phyloP scores from a whole-genome alignment of 305 asterid species.

The Salvia sclarea region DNA sequence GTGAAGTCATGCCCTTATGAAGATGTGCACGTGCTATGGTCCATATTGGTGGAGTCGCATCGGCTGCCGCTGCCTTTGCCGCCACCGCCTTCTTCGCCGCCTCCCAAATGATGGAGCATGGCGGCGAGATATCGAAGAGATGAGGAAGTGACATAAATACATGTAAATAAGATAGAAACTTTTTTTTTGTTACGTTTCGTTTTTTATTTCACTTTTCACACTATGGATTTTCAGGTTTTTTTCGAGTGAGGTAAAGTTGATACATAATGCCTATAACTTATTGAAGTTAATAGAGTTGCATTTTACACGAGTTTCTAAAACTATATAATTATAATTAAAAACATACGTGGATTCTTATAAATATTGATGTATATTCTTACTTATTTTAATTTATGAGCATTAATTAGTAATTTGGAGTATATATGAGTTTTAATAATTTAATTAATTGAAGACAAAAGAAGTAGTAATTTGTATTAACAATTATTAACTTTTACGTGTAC shows the following conservation, averaged over 20 bases:
- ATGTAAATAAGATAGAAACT: slow-evolving; percentile 50
- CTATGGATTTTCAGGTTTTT: slow-evolving; percentile 34
- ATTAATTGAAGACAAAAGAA: too few relatives aligned
- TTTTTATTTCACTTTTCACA: background rate
- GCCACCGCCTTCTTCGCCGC: slow-evolving; percentile 59
- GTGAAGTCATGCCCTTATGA: slow-evolving; percentile 94
- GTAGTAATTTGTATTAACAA: too few relatives aligned
- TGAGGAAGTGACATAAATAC: slow-evolving; percentile 13
- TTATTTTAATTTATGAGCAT: too few relatives aligned
- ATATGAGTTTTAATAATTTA: too few relatives aligned
- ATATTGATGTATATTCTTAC: background rate
- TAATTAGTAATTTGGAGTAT: too few relatives aligned
- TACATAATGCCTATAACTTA: slow-evolving; percentile 43
- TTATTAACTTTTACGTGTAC: background rate
- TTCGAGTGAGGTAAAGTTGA: slow-evolving; percentile 33
- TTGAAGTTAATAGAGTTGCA: slow-evolving; percentile 28
- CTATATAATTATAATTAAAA: too few relatives aligned
- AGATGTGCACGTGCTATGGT: slow-evolving; percentile 94
- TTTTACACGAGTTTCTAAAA: background rate
- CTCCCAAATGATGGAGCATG: slow-evolving; percentile 41
- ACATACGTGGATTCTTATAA: too few relatives aligned
- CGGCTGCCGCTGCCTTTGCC: slow-evolving; percentile 63
- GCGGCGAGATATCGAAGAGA: slow-evolving; percentile 27
- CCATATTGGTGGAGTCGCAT: slow-evolving; percentile 87
- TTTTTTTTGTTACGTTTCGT: background rate